Evolutionary conservation across 2,329 filamentous ascomycete species (phyloP), one percentile per base, ranked within the genome.

Genomic region (Calonectria pauciramosa): DNA sequence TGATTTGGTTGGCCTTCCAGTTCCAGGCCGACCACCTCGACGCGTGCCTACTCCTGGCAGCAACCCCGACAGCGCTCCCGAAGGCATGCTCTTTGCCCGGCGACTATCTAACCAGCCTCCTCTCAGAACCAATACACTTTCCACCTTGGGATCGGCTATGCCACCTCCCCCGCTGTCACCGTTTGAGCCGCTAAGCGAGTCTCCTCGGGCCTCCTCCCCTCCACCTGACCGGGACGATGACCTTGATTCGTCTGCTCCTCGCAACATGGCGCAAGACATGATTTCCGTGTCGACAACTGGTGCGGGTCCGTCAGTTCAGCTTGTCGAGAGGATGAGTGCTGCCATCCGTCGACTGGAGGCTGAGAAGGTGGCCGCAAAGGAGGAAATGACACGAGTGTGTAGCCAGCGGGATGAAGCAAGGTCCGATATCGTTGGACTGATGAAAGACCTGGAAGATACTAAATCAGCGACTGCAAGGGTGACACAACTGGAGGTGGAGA

Each of bases 311-410:
- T 96, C 94, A 0, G 96, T 99, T 1, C 96, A 99, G 85, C 91
- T 99, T 0, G 96, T 99, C 20, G 97, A 99, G 86, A 92, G 96
- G 68, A 98, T 99, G 95, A 97, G 95, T 82, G 95, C 96, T 3
- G 95, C 96, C 0, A 96, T 99, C 56, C 94, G 97, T 13, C 92
- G 96, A 8, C 89, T 99, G 0, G 97, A 99, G 83, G 95, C 93
- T 64, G 97, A 99, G 83, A 98, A 98, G 82, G 95, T 97, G 1
- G 94, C 94, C 1, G 93, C 93, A 18, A 95, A 94, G 81, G 97
- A 99, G 82, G 97, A 99, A 84, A 89, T 98, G 77, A 89, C 90
- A 0, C 90, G 96, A 10, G 90, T 99, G 23, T 92, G 93, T 8
- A 89, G 90, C n/a, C 97, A 99, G 84, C 91, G 97, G 60, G 97